A percentile compares a stretch with the other conserved stretches of the same genome.
phyloP scores from a whole-genome alignment of 257 asterid genomes.

The Solanum peruvianum region DNA sequence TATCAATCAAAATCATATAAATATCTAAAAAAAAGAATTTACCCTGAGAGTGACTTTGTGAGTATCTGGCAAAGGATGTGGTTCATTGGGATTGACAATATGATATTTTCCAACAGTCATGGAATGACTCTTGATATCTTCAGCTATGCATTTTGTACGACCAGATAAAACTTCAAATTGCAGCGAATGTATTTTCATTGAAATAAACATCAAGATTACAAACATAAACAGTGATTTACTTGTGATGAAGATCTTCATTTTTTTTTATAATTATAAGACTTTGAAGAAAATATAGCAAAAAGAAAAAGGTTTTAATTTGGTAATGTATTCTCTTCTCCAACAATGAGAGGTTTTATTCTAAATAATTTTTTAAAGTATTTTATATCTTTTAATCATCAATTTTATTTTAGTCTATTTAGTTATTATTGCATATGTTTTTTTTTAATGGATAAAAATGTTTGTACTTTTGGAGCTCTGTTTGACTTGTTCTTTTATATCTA shows the following conservation, averaged over 20 bases:
- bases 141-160: slow-evolving; percentile 79
- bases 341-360: neutral
- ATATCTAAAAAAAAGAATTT: neutral
- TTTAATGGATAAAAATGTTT: neutral
- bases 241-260: neutral
- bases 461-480: neutral
- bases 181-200: slow-evolving; percentile 32
- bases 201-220: neutral
- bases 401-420: too few relatives aligned
- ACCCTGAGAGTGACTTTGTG: slow-evolving; percentile 89
- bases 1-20: neutral
- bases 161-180: slow-evolving; percentile 83
- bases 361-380: too few relatives aligned
- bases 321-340: neutral
- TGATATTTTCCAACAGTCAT: slow-evolving; percentile 95
- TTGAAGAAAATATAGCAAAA: neutral
- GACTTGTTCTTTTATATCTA: neutral
- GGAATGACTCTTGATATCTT: slow-evolving; percentile 70
- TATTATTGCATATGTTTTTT: neutral
- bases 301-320: neutral
- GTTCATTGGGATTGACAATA: slow-evolving; percentile 59
- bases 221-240: neutral
- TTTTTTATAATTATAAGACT: neutral
- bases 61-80: slow-evolving; percentile 63
- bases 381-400: neutral